Base-by-base conservation (phyloP, 495 filamentous ascomycete genomes). In the Staphylotrichum longicolle region DNA sequence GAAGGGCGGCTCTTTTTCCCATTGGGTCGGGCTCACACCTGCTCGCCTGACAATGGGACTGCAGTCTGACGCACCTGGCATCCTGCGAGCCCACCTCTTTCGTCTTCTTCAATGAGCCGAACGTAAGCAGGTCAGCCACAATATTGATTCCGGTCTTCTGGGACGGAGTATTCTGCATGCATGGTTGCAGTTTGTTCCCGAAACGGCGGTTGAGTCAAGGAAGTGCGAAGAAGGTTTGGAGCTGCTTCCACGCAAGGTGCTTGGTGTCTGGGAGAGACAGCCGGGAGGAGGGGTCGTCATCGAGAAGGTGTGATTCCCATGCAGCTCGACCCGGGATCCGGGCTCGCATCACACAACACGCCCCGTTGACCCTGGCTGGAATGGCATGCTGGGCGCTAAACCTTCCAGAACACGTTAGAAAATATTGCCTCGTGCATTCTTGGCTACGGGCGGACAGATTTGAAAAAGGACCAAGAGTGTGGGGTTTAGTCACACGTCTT, bases 331-430 rank as follows among this genome's bases (percentile, higher is more conserved):
- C 55, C 33, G 55, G 55, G 33, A 58, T 49, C 55, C 45, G 55
- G 40, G 45, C 55, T 58, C 44, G n/a, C 5, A 42, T 51, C 35
- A 54, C 20, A 12, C 52, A 42, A 14, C 39, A 0, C 11, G 11
- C 30, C 20, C 5, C 30, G 10, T 7, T 7, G 4, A 57, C 45
- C 55, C 55, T 32, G 5, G 56, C 11, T 27, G n/a, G 5, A 50
- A 50, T 58, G 56, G 56, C 37, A 58, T 42, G 56, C 46, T 58
- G 37, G 34, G 27, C 46, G 34, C 46, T 8, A 42, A 42, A 33
- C 10, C 46, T 50, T 58, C 56, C 56, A 41, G 46, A 49, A 58
- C 11, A 50, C 56, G 56, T 58, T 58, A 58, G 56, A 8, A 58
- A 50, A 20, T 49, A 50, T 50, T 50, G 56, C 45, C 34, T 42